phyloP scores from a whole-genome alignment of 208 protist genomes.

The Acanthamoeba sp. region DNA sequence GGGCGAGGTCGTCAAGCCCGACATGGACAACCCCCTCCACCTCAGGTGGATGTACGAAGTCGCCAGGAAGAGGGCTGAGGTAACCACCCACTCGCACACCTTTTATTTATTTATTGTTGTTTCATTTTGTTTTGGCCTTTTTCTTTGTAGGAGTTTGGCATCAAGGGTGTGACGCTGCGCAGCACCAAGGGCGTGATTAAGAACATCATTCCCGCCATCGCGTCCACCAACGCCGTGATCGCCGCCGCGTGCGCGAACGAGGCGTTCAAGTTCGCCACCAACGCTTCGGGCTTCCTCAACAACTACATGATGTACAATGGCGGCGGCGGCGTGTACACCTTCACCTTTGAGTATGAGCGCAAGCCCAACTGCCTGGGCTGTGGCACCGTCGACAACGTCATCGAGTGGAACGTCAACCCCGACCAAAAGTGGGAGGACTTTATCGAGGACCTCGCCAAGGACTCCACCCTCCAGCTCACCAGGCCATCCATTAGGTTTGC shows the following conservation, averaged over 20 bases:
- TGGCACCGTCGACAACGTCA: slow-evolving; percentile 37
- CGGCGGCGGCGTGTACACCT: slow-evolving; percentile 1
- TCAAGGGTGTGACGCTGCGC: slow-evolving; percentile 93
- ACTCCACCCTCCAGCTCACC: slow-evolving; percentile 30
- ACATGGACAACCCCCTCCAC: slow-evolving; percentile 87
- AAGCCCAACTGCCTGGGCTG: slow-evolving; percentile 47
- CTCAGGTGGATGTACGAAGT: slow-evolving; percentile 86
- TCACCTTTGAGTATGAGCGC: slow-evolving; percentile 45
- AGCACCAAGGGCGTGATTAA: slow-evolving; percentile 97
- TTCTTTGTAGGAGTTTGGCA: slow-evolving; percentile 82
- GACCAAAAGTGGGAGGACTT: slow-evolving; percentile 50
- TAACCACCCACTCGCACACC: background rate
- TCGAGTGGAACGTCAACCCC: slow-evolving; percentile 18
- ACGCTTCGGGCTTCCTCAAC: slow-evolving; percentile 41
- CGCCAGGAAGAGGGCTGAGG: slow-evolving; percentile 90
- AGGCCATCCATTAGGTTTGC: slow-evolving; percentile 3
- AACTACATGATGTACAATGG: slow-evolving; percentile 67
- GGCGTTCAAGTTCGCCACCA: slow-evolving; percentile 48
- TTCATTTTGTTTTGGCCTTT: background rate
- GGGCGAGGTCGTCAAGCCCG: slow-evolving; percentile 75
- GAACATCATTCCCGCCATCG: slow-evolving; percentile 99
- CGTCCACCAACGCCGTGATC: slow-evolving; percentile 98
- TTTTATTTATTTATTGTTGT: too few relatives aligned
- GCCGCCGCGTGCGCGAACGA: slow-evolving; percentile 92
- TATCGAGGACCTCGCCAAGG: slow-evolving; percentile 9